Conservation (phyloP, 305 asterid species). For the Salvia sclarea region DNA sequence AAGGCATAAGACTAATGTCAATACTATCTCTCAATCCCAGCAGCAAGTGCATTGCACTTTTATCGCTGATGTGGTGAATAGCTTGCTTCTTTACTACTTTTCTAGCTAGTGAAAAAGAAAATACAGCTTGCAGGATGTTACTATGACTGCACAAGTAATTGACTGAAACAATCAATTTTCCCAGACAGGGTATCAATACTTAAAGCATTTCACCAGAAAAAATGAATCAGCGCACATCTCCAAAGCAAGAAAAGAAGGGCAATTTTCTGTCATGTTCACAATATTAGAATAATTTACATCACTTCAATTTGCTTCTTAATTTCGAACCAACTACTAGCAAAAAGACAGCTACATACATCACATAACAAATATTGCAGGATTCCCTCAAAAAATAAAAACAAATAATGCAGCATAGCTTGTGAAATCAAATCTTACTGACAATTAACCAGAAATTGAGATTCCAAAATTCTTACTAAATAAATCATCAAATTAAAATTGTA, state of each 20-base stretch:
- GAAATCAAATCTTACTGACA: neutral
- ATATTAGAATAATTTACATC: neutral
- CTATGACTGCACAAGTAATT: neutral
- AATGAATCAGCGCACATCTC: neutral
- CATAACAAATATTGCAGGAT: conserved; percentile 2
- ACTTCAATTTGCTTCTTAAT: neutral
- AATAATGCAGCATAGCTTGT: conserved; percentile 9
- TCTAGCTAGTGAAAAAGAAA: neutral
- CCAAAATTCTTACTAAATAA: neutral
- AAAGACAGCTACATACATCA: neutral
- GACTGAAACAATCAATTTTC: neutral
- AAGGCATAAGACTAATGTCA: neutral
- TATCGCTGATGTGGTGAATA: neutral
- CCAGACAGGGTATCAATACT: neutral
- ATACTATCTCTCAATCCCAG: conserved; percentile 14
- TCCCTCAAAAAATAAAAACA: no score
- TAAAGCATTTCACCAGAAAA: neutral
- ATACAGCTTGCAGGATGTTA: neutral
- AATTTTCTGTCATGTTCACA: neutral
- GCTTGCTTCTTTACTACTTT: neutral
- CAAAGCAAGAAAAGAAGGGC: conserved; percentile 13
- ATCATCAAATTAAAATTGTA: conserved; percentile 7
- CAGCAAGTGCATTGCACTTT: neutral
- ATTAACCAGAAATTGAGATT: neutral
- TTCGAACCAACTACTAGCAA: neutral